Conservation (phyloP, 257 asterid genomes). For the Paulownia fortunei region DNA sequence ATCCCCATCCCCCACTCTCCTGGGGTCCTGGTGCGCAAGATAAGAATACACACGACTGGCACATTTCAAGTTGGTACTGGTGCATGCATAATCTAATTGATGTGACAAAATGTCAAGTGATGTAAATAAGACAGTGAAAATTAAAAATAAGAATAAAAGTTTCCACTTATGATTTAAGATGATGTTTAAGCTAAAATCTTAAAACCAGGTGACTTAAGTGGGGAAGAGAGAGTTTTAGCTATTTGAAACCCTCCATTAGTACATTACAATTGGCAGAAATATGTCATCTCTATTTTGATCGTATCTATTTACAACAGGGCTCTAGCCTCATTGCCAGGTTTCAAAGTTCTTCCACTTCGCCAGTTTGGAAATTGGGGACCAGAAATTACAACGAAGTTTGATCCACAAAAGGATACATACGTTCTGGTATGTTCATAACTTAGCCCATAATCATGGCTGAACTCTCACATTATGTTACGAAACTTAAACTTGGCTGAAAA, state of each 20-base stretch:
- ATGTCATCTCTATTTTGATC: constrained; percentile 10
- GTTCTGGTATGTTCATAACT: constrained; percentile 66
- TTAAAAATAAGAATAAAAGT: neutral
- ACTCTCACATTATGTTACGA: constrained; percentile 7
- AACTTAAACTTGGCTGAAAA: constrained; percentile 15
- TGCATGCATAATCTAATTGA: constrained; percentile 19
- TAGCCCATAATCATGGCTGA: neutral
- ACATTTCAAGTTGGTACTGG: neutral
- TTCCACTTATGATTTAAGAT: neutral
- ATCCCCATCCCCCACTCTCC: neutral
- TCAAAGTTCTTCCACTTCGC: constrained; percentile 91
- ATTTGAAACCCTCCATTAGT: constrained; percentile 3
- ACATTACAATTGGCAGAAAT: constrained; percentile 14
- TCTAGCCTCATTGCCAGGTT: constrained; percentile 78
- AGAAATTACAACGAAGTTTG: constrained; percentile 69
- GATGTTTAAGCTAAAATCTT: neutral
- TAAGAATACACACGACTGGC: neutral
- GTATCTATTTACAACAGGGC: constrained; percentile 56
- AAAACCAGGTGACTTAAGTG: neutral
- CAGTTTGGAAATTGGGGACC: constrained; percentile 97
- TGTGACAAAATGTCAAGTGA: neutral
- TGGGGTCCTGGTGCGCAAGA: neutral
- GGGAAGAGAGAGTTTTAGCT: constrained; percentile 6
- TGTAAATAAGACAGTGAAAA: neutral
- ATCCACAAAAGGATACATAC: constrained; percentile 85